Base-by-base conservation (phyloP, 352 stramenopile genomes). In the Phytophthora kernoviae region DNA sequence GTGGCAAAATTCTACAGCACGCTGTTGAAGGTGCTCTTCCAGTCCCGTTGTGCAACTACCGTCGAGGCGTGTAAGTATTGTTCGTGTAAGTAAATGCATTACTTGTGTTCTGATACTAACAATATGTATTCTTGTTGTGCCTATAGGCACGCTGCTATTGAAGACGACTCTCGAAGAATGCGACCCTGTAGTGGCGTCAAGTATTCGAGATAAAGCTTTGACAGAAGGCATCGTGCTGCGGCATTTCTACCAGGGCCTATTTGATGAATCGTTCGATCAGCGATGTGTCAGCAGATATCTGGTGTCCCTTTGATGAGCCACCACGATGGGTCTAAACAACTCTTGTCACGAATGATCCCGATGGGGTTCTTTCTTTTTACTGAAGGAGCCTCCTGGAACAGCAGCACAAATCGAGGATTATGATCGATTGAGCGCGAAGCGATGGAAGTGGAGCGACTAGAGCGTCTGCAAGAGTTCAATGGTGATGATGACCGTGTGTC, bases 261-360 rank as follows among this genome's bases (percentile, higher is more conserved):
- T 98, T 58, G 92, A 96, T 48, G 69, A 91, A 10, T 91, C 85
- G n/a, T 96, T 90, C 50, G 91, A 97, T 45, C 90, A 98, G 62
- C 78, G 95, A 11, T 98, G 91, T 45, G 85, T 98, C 7, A 97
- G 82, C 58, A 87, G 96, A 32, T 98, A 98, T 71, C 64, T 98
- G n/a, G 95, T 98, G 15, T 96, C 90, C 14, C 65, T 98, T 10
- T 99, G 94, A 96, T 98, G 84, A 96, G 87, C 40, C 88, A 97
- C 49, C 82, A 97, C 42, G 66, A 75, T 24, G 64, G 79, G 27
- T 96, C 94, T 34, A 97, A 97, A 52, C 82, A 90, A 54, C 73
- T 98, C 4, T 63, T 99, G 22, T 66, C 77, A 10, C 79, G 93
- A 8, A 96, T 98, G 32, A 75, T 99, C 5, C 96, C 96, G 11